A percentile compares a stretch with the other conserved stretches of the same genome.
phyloP scores from a whole-genome alignment of 2,329 filamentous ascomycete genomes.

The Fusarium abutilonis region DNA sequence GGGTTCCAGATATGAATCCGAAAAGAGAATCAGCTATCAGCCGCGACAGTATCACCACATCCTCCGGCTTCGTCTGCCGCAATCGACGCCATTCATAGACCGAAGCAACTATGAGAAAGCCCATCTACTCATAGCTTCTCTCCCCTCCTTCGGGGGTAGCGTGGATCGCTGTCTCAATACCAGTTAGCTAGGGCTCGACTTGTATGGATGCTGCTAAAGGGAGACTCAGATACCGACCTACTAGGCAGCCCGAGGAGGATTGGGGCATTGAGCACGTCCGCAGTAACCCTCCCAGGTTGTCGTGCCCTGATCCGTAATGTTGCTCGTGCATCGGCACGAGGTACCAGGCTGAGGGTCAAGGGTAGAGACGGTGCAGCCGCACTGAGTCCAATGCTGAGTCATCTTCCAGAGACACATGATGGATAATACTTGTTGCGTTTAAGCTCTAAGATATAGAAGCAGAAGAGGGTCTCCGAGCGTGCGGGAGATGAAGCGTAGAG shows the following conservation, averaged over 20 bases:
- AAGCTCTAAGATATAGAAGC: not conserved
- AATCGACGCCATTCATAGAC: constrained; percentile 6
- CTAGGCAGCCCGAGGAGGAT: constrained; percentile 42
- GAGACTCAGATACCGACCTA: constrained; percentile 39
- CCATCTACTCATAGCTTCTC: constrained; percentile 39
- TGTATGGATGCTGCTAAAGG: constrained; percentile 8
- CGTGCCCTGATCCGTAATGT: constrained; percentile 43
- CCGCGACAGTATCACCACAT: constrained; percentile 3
- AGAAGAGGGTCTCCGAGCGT: constrained; percentile 1
- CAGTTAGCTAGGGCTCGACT: constrained; percentile 20
- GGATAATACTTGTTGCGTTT: constrained; percentile 1
- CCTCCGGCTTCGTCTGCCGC: not conserved
- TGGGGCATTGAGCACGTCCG: constrained; percentile 46
- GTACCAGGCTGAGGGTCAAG: constrained; percentile 45
- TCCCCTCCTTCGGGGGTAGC: constrained; percentile 36
- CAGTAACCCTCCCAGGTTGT: constrained; percentile 50
- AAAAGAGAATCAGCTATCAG: constrained; percentile 15
- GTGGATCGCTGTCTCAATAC: constrained; percentile 29
- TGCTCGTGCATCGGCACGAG: constrained; percentile 41
- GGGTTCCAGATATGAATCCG: constrained; percentile 19
- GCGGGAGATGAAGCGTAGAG: constrained; percentile 3
- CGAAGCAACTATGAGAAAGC: constrained; percentile 14
- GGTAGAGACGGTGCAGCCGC: constrained; percentile 46
- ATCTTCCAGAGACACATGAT: constrained; percentile 51
- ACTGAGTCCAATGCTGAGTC: constrained; percentile 47